Evolutionary conservation across 257 asterid genomes (phyloP).

Genomic region (Nicotiana undulata): DNA sequence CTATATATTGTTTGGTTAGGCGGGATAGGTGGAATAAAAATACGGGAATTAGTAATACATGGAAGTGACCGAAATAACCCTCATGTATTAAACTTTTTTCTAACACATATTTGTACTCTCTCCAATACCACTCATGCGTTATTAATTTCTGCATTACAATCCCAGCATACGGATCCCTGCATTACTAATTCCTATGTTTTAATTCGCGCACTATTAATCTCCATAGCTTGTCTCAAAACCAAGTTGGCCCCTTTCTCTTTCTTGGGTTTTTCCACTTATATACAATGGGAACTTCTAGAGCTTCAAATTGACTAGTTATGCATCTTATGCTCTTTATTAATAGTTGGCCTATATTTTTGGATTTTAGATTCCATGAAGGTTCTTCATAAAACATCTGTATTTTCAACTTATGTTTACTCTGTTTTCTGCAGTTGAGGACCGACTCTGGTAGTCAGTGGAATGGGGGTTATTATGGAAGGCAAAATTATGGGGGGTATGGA

Average conservation of each 20-base stretch:
- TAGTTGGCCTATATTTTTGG: background rate
- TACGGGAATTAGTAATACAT: too few species aligned
- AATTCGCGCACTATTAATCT: too few species aligned
- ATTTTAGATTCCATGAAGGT: background rate
- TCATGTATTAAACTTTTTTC: too few species aligned
- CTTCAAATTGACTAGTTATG: background rate
- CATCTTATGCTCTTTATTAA: background rate
- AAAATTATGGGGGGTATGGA: conserved; percentile 66
- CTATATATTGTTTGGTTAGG: too few species aligned
- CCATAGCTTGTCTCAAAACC: too few species aligned
- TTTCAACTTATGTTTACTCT: background rate
- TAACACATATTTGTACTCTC: too few species aligned
- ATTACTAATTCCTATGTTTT: too few species aligned
- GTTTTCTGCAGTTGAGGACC: conserved; percentile 44
- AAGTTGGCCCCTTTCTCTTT: background rate
- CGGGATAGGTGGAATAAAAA: too few species aligned
- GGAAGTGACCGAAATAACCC: too few species aligned
- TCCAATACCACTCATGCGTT: too few species aligned
- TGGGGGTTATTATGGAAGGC: conserved; percentile 57
- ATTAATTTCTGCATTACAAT: too few species aligned
- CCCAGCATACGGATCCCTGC: too few species aligned
- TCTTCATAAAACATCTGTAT: background rate
- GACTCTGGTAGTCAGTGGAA: conserved; percentile 55
- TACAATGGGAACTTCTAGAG: background rate
- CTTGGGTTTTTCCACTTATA: background rate